Conservation (phyloP, 2,329 filamentous ascomycete species). For the Orbilia ellipsospora region DNA sequence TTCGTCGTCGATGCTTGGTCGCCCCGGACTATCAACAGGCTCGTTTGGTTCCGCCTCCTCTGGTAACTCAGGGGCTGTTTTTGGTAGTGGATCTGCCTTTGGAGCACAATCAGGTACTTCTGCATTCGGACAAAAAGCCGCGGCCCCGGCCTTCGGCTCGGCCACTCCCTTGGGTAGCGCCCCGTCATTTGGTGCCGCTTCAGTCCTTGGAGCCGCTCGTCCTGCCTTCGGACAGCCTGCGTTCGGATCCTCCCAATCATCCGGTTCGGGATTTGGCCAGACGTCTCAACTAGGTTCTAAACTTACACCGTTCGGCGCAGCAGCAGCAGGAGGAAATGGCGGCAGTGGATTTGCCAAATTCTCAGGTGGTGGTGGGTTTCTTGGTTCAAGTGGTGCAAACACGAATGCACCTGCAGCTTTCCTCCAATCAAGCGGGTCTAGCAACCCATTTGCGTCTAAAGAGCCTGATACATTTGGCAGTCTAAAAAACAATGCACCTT, state of each 20-base stretch:
- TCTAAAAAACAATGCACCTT: conserved; percentile 19
- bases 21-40: conserved; percentile 65
- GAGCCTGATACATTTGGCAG: conserved; percentile 42
- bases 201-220: conserved; percentile 27
- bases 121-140: conserved; percentile 62
- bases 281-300: conserved; percentile 59
- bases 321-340: conserved; percentile 1
- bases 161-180: conserved; percentile 19
- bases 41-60: conserved; percentile 64
- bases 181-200: conserved; percentile 28
- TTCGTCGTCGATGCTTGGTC: conserved; percentile 66
- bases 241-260: conserved; percentile 50
- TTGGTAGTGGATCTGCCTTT: conserved; percentile 63
- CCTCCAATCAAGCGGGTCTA: conserved; percentile 41
- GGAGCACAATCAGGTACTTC: conserved; percentile 64
- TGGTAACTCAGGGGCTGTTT: conserved; percentile 59
- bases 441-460: conserved; percentile 41
- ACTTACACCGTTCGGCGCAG: conserved; percentile 65
- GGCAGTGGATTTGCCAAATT: conserved; percentile 46
- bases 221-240: conserved; percentile 56
- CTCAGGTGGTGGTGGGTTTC: conserved; percentile 39
- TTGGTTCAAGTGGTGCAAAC: conserved; percentile 9
- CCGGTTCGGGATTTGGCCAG: conserved; percentile 55
- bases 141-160: conserved; percentile 37
- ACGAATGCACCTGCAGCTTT: conserved; percentile 39